phyloP scores from a whole-genome alignment of 208 protist genomes.

The Acanthamoeba castellanii region DNA sequence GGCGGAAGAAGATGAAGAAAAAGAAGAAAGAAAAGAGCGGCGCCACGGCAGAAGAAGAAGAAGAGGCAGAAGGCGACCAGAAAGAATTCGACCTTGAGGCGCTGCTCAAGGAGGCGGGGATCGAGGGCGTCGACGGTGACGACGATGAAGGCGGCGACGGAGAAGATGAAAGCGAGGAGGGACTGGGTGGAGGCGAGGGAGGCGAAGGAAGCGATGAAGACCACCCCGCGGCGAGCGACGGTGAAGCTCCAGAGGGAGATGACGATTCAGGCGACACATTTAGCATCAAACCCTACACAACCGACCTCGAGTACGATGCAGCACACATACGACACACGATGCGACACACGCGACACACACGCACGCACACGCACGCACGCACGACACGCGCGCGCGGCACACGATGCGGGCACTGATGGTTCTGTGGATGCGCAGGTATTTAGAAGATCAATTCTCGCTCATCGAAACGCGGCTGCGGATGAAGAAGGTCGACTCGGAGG shows the following conservation, averaged over 20 bases:
- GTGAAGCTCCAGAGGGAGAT: background rate
- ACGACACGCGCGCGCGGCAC: background rate
- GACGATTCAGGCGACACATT: background rate
- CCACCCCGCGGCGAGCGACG: background rate
- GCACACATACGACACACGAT: too few species aligned
- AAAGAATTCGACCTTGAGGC: background rate
- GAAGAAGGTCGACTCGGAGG: background rate
- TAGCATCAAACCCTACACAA: background rate
- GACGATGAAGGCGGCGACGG: background rate
- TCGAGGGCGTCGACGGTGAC: background rate
- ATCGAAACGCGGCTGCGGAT: background rate
- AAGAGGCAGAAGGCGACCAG: background rate
- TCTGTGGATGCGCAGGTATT: background rate
- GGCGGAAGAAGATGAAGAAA: background rate
- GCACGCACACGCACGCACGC: too few species aligned
- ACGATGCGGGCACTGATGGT: background rate
- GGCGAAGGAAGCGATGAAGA: background rate
- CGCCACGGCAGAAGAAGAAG: background rate
- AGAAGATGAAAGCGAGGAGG: background rate
- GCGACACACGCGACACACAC: too few species aligned
- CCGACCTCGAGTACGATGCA: background rate
- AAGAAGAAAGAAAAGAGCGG: background rate
- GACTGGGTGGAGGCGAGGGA: background rate
- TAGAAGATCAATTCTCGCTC: background rate
- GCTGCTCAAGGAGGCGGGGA: background rate